Evolutionary conservation across 108 stramenopile species (phyloP).

Genomic region (Cyclotella baltica): DNA sequence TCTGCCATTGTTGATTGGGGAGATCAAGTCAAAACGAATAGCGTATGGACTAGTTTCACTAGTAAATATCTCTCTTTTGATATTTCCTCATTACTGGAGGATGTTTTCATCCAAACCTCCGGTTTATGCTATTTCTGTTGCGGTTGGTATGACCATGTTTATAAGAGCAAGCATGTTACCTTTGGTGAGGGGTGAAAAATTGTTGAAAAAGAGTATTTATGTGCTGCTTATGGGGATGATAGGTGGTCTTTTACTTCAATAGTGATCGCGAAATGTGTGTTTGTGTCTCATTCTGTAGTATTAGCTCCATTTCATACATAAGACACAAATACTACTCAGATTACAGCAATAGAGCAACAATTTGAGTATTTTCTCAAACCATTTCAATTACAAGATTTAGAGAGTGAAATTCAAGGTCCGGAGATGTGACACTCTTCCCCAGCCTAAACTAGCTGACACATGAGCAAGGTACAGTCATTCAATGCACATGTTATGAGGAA

Average conservation of each 20-base stretch:
- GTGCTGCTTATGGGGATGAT: constrained; percentile 43
- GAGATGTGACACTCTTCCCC: no score
- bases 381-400: no score
- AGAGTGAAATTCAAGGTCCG: no score
- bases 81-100: constrained; percentile 21
- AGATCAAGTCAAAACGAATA: constrained; percentile 10
- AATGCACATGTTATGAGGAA: no score
- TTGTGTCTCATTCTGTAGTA: no score
- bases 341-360: no score
- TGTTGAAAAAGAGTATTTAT: constrained; percentile 50
- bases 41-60: constrained; percentile 28
- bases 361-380: no score
- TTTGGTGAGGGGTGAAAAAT: constrained; percentile 14
- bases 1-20: constrained; percentile 43
- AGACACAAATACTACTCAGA: no score
- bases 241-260: constrained; percentile 23
- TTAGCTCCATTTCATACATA: no score
- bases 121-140: constrained; percentile 28
- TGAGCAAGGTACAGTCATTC: no score
- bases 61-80: constrained; percentile 7
- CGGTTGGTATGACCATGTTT: constrained; percentile 24
- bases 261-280: no score
- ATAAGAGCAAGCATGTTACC: constrained; percentile 22
- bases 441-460: no score
- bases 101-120: constrained; percentile 29